Percentiles rank a stretch among this genome's conserved stretches.
These are phyloP conservation scores for Metschnikowia colocasiae DNA, from an alignment of 805 yeast species.

Conservation along the genomic window DNA sequence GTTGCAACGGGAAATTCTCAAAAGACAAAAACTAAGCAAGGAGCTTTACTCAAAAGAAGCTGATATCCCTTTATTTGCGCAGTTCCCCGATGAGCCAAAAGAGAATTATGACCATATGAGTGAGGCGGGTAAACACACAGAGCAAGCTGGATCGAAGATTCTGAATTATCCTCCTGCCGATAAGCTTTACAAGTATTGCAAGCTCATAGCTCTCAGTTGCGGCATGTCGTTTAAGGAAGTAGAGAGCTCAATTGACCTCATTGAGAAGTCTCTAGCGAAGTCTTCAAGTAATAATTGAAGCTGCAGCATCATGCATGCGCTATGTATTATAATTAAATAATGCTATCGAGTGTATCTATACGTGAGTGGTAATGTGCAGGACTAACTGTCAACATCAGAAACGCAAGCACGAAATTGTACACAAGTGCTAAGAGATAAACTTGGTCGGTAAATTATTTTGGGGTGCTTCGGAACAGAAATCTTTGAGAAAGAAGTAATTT, in stretches of 20 bases:
- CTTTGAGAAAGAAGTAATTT: neutral
- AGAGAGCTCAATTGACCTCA: conserved; percentile 39
- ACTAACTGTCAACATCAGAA: neutral
- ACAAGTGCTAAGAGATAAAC: neutral
- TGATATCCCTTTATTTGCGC: conserved; percentile 20
- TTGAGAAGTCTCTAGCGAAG: conserved; percentile 37
- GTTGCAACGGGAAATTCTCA: conserved; percentile 27
- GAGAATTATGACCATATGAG: conserved; percentile 13
- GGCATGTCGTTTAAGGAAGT: conserved; percentile 41
- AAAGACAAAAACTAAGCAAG: conserved; percentile 18
- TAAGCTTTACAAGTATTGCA: conserved; percentile 37
- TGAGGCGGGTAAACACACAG: neutral
- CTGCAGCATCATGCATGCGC: neutral
- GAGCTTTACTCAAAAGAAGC: conserved; percentile 20
- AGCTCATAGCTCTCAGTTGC: conserved; percentile 39
- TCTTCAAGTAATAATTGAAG: conserved; percentile 11
- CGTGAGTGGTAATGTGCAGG: neutral
- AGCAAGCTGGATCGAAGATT: conserved; percentile 16
- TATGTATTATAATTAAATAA: neutral
- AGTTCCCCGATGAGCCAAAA: conserved; percentile 17
- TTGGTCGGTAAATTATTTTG: no score
- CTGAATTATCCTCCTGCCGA: conserved; percentile 29
- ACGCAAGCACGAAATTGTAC: neutral
- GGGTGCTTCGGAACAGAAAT: no score
- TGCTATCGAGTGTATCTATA: neutral